Percentiles rank a stretch among this genome's conserved stretches.
Evolutionary conservation across 768 basidiomycete genomes (phyloP).

Genomic region (Arthromyces matolae): DNA sequence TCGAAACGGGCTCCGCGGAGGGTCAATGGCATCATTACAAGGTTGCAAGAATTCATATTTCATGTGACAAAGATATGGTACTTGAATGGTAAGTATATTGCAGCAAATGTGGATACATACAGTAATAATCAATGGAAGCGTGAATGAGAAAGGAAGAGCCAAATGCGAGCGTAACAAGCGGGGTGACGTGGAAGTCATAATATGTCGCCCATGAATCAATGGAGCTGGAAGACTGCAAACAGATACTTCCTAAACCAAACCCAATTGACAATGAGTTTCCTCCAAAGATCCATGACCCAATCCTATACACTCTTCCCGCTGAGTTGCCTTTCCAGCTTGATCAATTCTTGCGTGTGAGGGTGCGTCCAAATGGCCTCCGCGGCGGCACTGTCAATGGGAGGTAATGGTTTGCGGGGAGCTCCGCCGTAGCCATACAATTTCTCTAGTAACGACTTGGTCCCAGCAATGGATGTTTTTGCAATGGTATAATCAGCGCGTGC

Average conservation of each 20-base stretch:
- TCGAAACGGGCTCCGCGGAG: too few species aligned
- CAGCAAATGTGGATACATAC: neutral
- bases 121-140: too few species aligned
- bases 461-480: slow-evolving; percentile 69
- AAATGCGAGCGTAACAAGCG: too few species aligned
- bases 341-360: slow-evolving; percentile 63
- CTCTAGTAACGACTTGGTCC: slow-evolving; percentile 79
- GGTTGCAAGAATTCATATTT: neutral
- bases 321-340: slow-evolving; percentile 59
- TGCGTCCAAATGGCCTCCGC: slow-evolving; percentile 70
- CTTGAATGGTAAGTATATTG: neutral
- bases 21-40: too few species aligned
- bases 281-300: slow-evolving; percentile 12
- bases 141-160: too few species aligned
- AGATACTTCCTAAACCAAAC: slow-evolving; percentile 4
- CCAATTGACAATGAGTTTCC: slow-evolving; percentile 2
- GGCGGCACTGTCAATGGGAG: slow-evolving; percentile 52
- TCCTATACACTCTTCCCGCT: slow-evolving; percentile 34
- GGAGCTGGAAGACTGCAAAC: slow-evolving; percentile 5
- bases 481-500: slow-evolving; percentile 81
- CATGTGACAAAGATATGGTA: neutral
- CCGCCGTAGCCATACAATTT: slow-evolving; percentile 82
- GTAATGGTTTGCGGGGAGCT: slow-evolving; percentile 70
- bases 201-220: slow-evolving; percentile 5
- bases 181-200: too few species aligned